Evolutionary conservation across 345 rosid genomes (phyloP).

Genomic region (Anacardium occidentale): DNA sequence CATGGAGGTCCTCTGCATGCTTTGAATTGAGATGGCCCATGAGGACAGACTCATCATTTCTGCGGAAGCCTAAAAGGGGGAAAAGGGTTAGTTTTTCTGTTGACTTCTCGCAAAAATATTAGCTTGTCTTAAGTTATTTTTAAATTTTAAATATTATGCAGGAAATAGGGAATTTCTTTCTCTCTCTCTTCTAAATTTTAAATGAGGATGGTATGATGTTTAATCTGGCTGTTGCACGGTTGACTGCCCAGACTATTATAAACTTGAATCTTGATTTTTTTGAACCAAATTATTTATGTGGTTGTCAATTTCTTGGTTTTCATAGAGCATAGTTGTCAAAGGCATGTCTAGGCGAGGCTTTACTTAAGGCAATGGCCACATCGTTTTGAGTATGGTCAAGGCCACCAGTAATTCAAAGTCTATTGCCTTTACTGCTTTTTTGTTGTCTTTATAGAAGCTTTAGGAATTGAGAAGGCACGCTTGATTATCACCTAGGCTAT

Average conservation of each 20-base stretch:
- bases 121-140: background rate
- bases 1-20: constrained; percentile 84
- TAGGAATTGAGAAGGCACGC: no score
- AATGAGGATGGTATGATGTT: background rate
- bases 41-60: constrained; percentile 52
- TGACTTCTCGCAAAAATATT: background rate
- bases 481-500: no score
- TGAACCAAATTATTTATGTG: background rate
- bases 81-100: constrained; percentile 65
- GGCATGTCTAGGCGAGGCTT: no score
- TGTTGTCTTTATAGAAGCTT: no score
- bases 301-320: constrained; percentile 1
- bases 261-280: background rate
- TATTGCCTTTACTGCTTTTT: no score
- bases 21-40: constrained; percentile 88
- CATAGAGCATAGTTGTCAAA: no score
- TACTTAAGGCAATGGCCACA: no score
- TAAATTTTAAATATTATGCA: background rate
- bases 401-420: no score
- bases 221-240: background rate
- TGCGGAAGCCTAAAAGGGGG: constrained; percentile 51
- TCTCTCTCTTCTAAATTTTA: background rate
- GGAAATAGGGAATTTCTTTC: background rate
- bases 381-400: no score
- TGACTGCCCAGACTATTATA: background rate